These are phyloP conservation scores for Phlebiopsis gigantea DNA, from an alignment of 768 basidiomycete species.

Conservation along the genomic window DNA sequence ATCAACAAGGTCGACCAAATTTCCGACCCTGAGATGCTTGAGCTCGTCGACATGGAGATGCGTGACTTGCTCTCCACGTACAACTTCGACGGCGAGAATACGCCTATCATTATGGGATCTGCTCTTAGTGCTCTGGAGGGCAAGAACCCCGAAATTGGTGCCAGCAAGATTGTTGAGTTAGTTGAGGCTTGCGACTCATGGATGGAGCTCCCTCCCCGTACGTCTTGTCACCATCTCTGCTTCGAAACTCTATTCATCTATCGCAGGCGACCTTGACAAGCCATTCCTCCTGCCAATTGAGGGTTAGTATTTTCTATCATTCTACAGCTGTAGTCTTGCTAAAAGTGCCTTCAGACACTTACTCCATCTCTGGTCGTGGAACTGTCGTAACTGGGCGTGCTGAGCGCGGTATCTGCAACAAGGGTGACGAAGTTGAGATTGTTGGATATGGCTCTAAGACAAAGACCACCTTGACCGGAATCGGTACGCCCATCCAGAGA, in stretches of 20 bases:
- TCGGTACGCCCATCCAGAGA: slow-evolving; percentile 47
- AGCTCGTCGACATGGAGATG: slow-evolving; percentile 99
- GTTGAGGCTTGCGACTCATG: slow-evolving; percentile 86
- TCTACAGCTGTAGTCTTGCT: neutral
- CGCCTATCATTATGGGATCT: slow-evolving; percentile 97
- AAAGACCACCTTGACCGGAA: slow-evolving; percentile 95
- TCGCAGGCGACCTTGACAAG: slow-evolving; percentile 87
- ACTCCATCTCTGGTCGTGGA: slow-evolving; percentile 97
- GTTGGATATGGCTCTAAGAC: slow-evolving; percentile 75
- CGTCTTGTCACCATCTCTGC: slow-evolving; percentile 24
- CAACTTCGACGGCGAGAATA: slow-evolving; percentile 95
- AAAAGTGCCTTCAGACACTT: slow-evolving; percentile 54
- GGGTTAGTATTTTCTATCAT: slow-evolving; percentile 35
- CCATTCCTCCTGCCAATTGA: slow-evolving; percentile 96
- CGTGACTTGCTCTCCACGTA: slow-evolving; percentile 88
- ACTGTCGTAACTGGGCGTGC: slow-evolving; percentile 96
- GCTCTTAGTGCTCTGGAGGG: slow-evolving; percentile 94
- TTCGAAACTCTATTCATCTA: neutral
- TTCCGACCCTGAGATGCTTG: slow-evolving; percentile 95
- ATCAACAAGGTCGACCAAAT: slow-evolving; percentile 99
- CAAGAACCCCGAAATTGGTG: slow-evolving; percentile 73
- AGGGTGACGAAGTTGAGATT: slow-evolving; percentile 92
- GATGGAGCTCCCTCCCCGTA: slow-evolving; percentile 91
- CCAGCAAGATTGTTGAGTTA: slow-evolving; percentile 73
- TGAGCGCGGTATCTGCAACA: slow-evolving; percentile 87